Percentiles rank a stretch among this genome's conserved stretches.
These are phyloP conservation scores for Beauveria bassiana DNA, from an alignment of 2,329 filamentous ascomycete species.

Conservation along the genomic window DNA sequence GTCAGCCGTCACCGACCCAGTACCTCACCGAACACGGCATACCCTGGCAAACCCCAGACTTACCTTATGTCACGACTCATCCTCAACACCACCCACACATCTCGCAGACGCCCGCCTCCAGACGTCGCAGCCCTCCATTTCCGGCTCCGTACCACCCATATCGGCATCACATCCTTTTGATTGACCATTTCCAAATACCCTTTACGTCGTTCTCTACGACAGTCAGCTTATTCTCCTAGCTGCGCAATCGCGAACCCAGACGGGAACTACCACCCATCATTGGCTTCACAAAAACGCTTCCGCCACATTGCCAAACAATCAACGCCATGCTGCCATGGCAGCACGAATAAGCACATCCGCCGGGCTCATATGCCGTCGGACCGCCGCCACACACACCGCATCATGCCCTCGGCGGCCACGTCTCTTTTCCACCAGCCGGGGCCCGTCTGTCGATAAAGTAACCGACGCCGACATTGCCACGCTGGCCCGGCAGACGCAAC, in stretches of 20 bases:
- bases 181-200: neutral
- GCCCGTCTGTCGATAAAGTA: slow-evolving; percentile 25
- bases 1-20: neutral
- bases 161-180: neutral
- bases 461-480: slow-evolving; percentile 70
- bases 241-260: neutral
- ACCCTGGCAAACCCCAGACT: slow-evolving; percentile 5
- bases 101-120: neutral
- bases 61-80: neutral
- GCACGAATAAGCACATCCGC: slow-evolving; percentile 11
- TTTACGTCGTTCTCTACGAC: neutral
- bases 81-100: neutral
- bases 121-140: neutral
- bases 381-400: neutral
- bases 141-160: neutral
- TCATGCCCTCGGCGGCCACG: neutral
- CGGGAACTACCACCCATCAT: too few relatives aligned
- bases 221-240: too few relatives aligned
- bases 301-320: neutral
- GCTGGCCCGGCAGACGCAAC: slow-evolving; percentile 69
- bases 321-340: slow-evolving; percentile 18
- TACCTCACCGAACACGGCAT: neutral
- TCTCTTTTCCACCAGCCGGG: slow-evolving; percentile 12
- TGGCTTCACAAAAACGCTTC: too few relatives aligned
- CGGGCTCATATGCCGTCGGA: slow-evolving; percentile 8